Base-by-base conservation (phyloP, 345 rosid species). In the Gossypium raimondii region DNA sequence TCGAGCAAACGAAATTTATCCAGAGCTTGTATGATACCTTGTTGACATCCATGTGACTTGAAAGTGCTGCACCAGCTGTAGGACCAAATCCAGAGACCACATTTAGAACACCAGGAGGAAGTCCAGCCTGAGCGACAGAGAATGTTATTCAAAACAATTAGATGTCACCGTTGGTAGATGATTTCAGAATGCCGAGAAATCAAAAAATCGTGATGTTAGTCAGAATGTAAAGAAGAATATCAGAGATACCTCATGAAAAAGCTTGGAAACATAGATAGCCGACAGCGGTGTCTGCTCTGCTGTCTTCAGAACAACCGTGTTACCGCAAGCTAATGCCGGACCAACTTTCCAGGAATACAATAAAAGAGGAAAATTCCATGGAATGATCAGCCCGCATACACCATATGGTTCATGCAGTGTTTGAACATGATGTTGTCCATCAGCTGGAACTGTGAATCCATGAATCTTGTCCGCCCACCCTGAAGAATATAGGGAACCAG, bases 241-340 rank as follows among this genome's bases (percentile, higher is more conserved):
- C 47, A 34, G 41, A 34, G 41, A 34, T 48, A 48, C 52, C 52
- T 48, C 52, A 48, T 48, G 52, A 78, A 94, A 84, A 43, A 94
- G 86, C 80, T 59, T 85, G 47, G 89, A 72, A 51, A 69, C 88
- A 77, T 80, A 87, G 50, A 92, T 79, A 76, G 94, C 97, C 24
- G 98, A 89, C 4, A 94, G 81, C 12, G 97, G 98, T 9, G 98
- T 94, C 84, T 89, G 97, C 84, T 90, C 97, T 57, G 98, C 97
- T 0, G 98, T 87, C 86, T 94, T 92, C 71, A 94, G 80, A 20
- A 92, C 97, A 81, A 89, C 11, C 12, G 97, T 89, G 87, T 94
- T 94, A 72, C 98, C 97, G 41, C 92, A 88, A 27, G 98, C 98
- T 75, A 94, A 82, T 63, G 98, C 97, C 27, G 98, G 93, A 57